Percentiles rank a stretch among this genome's conserved stretches.
phyloP scores from a whole-genome alignment of 2,329 filamentous ascomycete species.

The Sclerotinia glacialis region DNA sequence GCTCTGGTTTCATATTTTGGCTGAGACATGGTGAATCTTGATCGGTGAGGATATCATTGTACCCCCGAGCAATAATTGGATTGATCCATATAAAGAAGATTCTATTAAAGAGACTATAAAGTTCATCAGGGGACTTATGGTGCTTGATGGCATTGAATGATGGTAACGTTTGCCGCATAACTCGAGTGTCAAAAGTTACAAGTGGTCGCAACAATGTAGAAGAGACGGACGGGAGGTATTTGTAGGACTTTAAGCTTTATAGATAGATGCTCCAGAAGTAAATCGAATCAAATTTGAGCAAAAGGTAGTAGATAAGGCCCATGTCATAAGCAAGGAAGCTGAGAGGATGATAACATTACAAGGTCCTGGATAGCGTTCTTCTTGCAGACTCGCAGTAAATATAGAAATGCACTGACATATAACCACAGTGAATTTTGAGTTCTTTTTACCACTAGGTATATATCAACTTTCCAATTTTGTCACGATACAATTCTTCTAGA shows the following conservation, averaged over 20 bases:
- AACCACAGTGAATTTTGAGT: not conserved
- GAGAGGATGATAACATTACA: not conserved
- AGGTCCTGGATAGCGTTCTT: not conserved
- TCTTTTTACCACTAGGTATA: not conserved
- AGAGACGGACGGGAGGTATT: not conserved
- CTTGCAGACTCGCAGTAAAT: not conserved
- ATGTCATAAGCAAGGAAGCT: not conserved
- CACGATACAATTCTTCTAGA: not conserved
- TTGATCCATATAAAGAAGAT: conserved; percentile 34
- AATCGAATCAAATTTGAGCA: not conserved
- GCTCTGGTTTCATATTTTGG: conserved; percentile 24
- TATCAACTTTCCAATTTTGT: not conserved
- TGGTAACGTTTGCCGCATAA: conserved; percentile 16
- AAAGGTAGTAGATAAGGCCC: not conserved
- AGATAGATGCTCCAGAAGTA: not conserved
- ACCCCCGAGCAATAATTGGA: conserved; percentile 28
- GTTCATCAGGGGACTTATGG: conserved; percentile 26
- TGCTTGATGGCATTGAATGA: conserved; percentile 5
- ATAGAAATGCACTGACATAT: not conserved
- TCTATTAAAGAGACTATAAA: conserved; percentile 23
- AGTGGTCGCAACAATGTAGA: not conserved
- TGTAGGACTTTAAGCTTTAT: not conserved
- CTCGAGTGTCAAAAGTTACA: conserved; percentile 26
- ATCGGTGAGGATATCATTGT: conserved; percentile 26
- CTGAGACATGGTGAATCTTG: conserved; percentile 29